A percentile compares a stretch with the other conserved stretches of the same genome.
These are phyloP conservation scores for Xanthoceras sorbifolium DNA, from an alignment of 345 rosid genomes.

Conservation along the genomic window DNA sequence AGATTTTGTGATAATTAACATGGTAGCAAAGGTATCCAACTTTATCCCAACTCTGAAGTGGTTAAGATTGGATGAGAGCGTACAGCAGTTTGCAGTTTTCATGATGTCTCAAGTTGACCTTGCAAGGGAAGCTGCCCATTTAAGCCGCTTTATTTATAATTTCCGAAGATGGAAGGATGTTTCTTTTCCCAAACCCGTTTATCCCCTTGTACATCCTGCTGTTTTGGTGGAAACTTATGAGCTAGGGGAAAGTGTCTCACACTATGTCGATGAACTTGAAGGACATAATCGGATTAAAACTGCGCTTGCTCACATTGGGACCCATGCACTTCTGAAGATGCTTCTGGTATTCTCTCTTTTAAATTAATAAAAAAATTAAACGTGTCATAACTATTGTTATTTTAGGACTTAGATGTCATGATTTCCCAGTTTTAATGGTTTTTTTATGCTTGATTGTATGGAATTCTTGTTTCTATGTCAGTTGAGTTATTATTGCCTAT, in stretches of 20 bases:
- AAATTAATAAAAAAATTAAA: background rate
- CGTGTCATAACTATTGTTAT: constrained; percentile 4
- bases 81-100: constrained; percentile 89
- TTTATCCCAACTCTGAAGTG: constrained; percentile 80
- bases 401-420: background rate
- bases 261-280: constrained; percentile 75
- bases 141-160: constrained; percentile 89
- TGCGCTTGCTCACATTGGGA: constrained; percentile 91
- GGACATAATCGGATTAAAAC: constrained; percentile 68
- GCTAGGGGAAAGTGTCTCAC: constrained; percentile 89
- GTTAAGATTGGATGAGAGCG: constrained; percentile 97
- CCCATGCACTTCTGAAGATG: constrained; percentile 98
- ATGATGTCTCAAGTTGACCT: constrained; percentile 99
- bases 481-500: background rate
- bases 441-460: background rate
- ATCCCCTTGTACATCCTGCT: constrained; percentile 95
- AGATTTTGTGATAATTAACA: constrained; percentile 83
- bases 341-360: constrained; percentile 62
- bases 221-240: constrained; percentile 94
- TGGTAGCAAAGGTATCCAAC: constrained; percentile 64
- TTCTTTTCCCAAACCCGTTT: constrained; percentile 95
- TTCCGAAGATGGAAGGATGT: constrained; percentile 93
- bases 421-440: background rate
- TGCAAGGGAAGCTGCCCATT: constrained; percentile 98
- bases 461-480: background rate